Percentiles rank a stretch among this genome's conserved stretches.
Evolutionary conservation across 805 yeast genomes (phyloP).

Genomic region (Starmerella stigmatis): DNA sequence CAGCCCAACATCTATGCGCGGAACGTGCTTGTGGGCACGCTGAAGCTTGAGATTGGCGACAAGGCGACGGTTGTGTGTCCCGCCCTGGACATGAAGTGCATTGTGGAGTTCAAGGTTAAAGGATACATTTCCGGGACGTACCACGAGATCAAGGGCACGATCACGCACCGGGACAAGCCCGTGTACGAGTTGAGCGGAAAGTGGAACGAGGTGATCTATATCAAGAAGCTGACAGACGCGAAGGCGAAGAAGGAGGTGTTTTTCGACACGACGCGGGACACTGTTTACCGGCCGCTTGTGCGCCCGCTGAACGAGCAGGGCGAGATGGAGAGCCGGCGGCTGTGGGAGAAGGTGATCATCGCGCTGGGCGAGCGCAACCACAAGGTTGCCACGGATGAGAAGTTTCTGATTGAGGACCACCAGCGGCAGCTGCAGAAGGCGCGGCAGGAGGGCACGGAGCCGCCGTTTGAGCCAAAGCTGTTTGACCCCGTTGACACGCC

Average conservation of each 20-base stretch:
- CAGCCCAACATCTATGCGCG: slow-evolving; percentile 95
- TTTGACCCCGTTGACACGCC: slow-evolving; percentile 44
- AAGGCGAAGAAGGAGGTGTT: slow-evolving; percentile 41
- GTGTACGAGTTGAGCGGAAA: slow-evolving; percentile 70
- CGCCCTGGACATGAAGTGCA: slow-evolving; percentile 50
- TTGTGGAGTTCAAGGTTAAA: slow-evolving; percentile 87
- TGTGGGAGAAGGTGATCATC: slow-evolving; percentile 74
- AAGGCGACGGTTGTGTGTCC: slow-evolving; percentile 68
- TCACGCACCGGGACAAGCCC: slow-evolving; percentile 48
- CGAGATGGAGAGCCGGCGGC: slow-evolving; percentile 62
- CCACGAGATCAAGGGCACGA: slow-evolving; percentile 71
- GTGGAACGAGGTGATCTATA: slow-evolving; percentile 80
- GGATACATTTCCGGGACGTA: slow-evolving; percentile 90
- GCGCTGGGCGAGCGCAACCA: slow-evolving; percentile 79
- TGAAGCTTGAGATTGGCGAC: slow-evolving; percentile 87
- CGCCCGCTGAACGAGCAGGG: slow-evolving; percentile 75
- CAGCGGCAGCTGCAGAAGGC: slow-evolving; percentile 68
- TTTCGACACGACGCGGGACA: slow-evolving; percentile 40
- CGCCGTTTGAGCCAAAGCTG: slow-evolving; percentile 58
- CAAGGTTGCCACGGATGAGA: slow-evolving; percentile 74
- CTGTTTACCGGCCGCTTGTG: slow-evolving; percentile 49
- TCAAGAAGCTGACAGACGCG: slow-evolving; percentile 41
- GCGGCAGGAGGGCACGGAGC: slow-evolving; percentile 63
- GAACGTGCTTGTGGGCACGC: slow-evolving; percentile 81
- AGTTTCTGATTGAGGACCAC: slow-evolving; percentile 73